Base-by-base conservation (phyloP, 2,329 filamentous ascomycete species). In the Verticillium tricorpus region DNA sequence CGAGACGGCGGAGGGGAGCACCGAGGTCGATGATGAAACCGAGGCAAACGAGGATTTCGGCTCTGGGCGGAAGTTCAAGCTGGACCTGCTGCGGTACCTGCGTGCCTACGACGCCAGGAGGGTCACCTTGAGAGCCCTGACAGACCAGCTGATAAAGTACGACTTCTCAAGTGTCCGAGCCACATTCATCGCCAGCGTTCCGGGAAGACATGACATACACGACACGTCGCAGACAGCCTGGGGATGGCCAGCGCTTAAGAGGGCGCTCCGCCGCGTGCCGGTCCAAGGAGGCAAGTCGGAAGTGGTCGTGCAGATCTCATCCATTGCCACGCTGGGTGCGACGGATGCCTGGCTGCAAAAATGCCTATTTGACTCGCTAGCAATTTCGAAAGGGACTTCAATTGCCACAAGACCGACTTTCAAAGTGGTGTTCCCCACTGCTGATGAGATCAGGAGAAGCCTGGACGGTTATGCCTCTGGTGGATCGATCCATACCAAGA, bases 401-500 rank as follows among this genome's bases (percentile, higher is more conserved):
- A 64, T 40, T 65, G 58, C 56, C 5, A 58, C 64, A 1, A 75
- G 73, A 22, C 82, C 87, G 1, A 78, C 75, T 5, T 88, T 90
- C 74, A 89, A 87, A 58, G 81, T 97, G 40, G 83, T 97, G 5
- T 97, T 94, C 67, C 93, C 93, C 0, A 94, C 92, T 0, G 80
- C 89, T 0, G 83, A 90, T 59, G 92, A 96, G 71, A 90, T 97
- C 62, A 85, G 91, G 17, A 79, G 78, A 50, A 93, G 89, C 0
- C 72, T 96, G 0, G 89, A 93, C 69, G 93, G 93, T 6, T 96
- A 96, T 70, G 74, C 69, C 2, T 91, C 91, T 0, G 93, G 93
- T 0, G 83, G 76, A 1, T 94, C 92, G 0, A 95, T 97, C 61
- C 92, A 96, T 70, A 91, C 88, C 69, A 95, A 92, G 70, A 85